Percentiles rank a stretch among this genome's conserved stretches.
phyloP scores from a whole-genome alignment of 169 alveolate genomes.

The Theileria annulata region DNA sequence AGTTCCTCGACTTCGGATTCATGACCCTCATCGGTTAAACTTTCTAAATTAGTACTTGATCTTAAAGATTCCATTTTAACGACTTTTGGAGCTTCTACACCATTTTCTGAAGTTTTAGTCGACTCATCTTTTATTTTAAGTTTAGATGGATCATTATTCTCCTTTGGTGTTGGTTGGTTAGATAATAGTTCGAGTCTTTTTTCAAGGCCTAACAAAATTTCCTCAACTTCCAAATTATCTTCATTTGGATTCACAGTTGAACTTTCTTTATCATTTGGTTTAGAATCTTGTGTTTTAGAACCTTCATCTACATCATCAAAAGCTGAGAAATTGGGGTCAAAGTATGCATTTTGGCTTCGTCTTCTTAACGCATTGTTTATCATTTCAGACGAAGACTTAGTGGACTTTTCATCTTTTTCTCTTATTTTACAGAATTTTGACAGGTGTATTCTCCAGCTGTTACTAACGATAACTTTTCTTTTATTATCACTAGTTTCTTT shows the following conservation, averaged over 20 bases:
- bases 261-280: neutral
- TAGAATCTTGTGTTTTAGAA: neutral
- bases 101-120: neutral
- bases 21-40: neutral
- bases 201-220: neutral
- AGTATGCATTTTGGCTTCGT: neutral
- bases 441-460: slow-evolving; percentile 15
- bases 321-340: neutral
- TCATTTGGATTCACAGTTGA: neutral
- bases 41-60: neutral
- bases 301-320: neutral
- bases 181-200: neutral
- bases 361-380: neutral
- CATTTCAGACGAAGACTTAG: slow-evolving; percentile 4
- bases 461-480: slow-evolving; percentile 2
- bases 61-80: neutral
- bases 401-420: neutral
- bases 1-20: neutral
- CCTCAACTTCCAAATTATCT: neutral
- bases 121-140: neutral
- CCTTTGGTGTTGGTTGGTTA: neutral
- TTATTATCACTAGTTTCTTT: neutral
- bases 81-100: neutral
- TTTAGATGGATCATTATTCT: neutral
- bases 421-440: neutral